Conservation (phyloP, 805 yeast species). For the Metschnikowia noctiluminum region DNA sequence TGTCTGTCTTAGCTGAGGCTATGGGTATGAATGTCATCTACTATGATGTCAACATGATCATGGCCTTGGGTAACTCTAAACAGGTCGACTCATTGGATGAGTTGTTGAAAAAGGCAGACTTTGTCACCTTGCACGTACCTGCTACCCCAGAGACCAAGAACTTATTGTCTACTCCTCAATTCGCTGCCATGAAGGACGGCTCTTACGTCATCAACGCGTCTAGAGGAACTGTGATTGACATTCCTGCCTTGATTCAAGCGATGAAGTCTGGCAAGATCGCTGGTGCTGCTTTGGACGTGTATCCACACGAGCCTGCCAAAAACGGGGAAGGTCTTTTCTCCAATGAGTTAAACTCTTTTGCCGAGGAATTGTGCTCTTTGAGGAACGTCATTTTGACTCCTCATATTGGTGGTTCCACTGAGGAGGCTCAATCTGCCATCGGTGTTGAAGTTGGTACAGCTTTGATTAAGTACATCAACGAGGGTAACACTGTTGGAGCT, state of each 20-base stretch:
- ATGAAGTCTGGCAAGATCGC: conserved; percentile 91
- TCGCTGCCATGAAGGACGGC: conserved; percentile 95
- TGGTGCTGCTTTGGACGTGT: conserved; percentile 96
- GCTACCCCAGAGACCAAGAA: conserved; percentile 90
- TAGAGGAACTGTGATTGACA: conserved; percentile 96
- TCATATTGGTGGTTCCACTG: conserved; percentile 98
- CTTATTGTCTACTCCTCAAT: conserved; percentile 84
- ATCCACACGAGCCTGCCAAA: conserved; percentile 95
- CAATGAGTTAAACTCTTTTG: conserved; percentile 76
- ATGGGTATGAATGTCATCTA: conserved; percentile 96
- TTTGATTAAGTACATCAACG: conserved; percentile 87
- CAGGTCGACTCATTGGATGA: conserved; percentile 86
- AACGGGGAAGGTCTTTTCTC: conserved; percentile 82
- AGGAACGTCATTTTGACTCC: conserved; percentile 93
- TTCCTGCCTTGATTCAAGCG: conserved; percentile 89
- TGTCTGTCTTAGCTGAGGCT: conserved; percentile 94
- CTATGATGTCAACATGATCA: conserved; percentile 87
- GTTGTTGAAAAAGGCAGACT: conserved; percentile 76
- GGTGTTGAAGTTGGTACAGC: conserved; percentile 93
- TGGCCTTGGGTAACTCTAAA: conserved; percentile 95
- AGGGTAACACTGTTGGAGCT: conserved; percentile 91
- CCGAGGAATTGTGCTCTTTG: conserved; percentile 73
- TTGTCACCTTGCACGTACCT: conserved; percentile 92
- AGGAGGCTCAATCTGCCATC: conserved; percentile 97
- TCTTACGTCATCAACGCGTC: conserved; percentile 93